Evolutionary conservation across 2,329 filamentous ascomycete species (phyloP).

Genomic region (Phyllosticta paracitricarpa): DNA sequence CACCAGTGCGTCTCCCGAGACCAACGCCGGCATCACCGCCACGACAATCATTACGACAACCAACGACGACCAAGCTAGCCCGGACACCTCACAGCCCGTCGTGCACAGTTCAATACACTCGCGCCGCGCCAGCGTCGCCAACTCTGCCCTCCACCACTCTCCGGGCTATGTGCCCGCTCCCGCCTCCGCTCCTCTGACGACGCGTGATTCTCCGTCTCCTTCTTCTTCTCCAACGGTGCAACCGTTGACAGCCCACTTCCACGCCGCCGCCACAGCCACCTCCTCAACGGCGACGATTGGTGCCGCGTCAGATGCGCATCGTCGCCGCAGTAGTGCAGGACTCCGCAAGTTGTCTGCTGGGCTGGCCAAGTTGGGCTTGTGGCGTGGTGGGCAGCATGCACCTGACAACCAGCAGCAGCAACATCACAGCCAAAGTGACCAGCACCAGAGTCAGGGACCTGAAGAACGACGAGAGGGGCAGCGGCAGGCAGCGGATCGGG

Average conservation of each 20-base stretch:
- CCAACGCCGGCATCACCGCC: neutral
- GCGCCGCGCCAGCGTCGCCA: neutral
- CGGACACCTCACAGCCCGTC: neutral
- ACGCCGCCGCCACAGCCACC: neutral
- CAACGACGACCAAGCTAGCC: neutral
- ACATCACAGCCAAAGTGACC: neutral
- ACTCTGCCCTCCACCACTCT: neutral
- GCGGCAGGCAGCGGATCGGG: neutral
- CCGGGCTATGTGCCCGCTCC: neutral
- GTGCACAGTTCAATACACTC: neutral
- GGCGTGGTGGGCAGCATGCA: neutral
- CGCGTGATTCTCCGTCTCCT: neutral
- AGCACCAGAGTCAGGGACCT: neutral
- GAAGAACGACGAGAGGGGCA: neutral
- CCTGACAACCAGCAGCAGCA: neutral
- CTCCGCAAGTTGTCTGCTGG: neutral
- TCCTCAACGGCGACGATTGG: neutral
- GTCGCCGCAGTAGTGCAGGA: neutral
- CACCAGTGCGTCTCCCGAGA: neutral
- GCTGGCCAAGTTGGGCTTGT: neutral
- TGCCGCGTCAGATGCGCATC: neutral
- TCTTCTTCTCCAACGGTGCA: neutral
- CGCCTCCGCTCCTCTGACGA: neutral
- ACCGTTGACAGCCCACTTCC: neutral
- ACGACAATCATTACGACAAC: neutral